Conservation (phyloP, 352 stramenopile species). For the Globisporangium irregulare region DNA sequence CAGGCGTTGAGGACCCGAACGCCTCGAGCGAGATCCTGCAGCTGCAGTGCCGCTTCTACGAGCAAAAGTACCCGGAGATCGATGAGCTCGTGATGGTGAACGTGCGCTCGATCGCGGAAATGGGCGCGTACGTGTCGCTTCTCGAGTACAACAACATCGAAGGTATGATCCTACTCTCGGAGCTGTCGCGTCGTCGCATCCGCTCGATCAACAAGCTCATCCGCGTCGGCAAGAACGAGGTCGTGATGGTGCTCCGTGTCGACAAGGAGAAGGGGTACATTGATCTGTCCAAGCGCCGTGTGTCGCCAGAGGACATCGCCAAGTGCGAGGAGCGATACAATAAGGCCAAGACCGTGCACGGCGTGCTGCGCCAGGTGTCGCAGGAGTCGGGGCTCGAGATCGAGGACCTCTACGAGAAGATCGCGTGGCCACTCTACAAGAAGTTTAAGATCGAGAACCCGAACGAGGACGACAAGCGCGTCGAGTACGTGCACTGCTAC, state of each 20-base stretch:
- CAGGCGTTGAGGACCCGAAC: slow-evolving; percentile 39
- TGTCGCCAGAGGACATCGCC: slow-evolving; percentile 98
- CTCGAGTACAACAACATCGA: slow-evolving; percentile 99
- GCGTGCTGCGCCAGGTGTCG: slow-evolving; percentile 85
- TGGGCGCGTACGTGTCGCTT: slow-evolving; percentile 99
- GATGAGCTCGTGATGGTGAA: slow-evolving; percentile 97
- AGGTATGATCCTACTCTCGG: slow-evolving; percentile 99
- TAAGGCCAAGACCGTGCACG: slow-evolving; percentile 99
- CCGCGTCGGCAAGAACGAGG: slow-evolving; percentile 99
- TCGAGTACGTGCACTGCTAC: slow-evolving; percentile 97
- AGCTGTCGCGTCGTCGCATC: slow-evolving; percentile 98
- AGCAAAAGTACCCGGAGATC: slow-evolving; percentile 95
- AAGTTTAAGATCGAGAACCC: slow-evolving; percentile 91
- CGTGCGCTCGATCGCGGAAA: slow-evolving; percentile 97
- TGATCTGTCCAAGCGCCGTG: slow-evolving; percentile 98
- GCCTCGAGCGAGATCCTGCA: slow-evolving; percentile 68
- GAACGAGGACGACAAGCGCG: slow-evolving; percentile 78
- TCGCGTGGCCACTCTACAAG: slow-evolving; percentile 99
- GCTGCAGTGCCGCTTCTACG: slow-evolving; percentile 90
- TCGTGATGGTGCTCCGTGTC: slow-evolving; percentile 99
- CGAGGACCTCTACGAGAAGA: slow-evolving; percentile 82
- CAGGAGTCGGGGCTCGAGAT: slow-evolving; percentile 76
- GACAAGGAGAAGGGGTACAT: slow-evolving; percentile 99
- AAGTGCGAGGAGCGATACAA: slow-evolving; percentile 99
- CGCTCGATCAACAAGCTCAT: slow-evolving; percentile 99